Base-by-base conservation (phyloP, 768 basidiomycete genomes). In the Jaapia argillacea region DNA sequence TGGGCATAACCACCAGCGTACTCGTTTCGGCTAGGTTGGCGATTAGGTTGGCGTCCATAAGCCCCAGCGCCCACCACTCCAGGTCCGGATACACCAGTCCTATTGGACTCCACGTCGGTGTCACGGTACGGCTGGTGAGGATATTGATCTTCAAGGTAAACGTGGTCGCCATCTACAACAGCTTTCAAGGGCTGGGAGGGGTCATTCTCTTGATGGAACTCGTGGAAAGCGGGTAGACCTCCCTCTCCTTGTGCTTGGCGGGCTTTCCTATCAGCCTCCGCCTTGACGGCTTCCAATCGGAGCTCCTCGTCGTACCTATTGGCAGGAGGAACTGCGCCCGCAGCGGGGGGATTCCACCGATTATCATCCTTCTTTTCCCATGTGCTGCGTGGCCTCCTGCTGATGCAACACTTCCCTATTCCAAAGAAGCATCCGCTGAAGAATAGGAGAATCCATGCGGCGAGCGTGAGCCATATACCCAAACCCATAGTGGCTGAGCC, bases 401-500 rank as follows among this genome's bases (percentile, higher is more conserved):
- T 68, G n/a, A 90, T 72, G 56, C 91, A 94, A 51, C 91, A 92
- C 46, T 85, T 72, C 13, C 93, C 92, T 31, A 90, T 53, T 2
- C 81, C 74, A 56, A 79, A 94, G 67, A 90, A 81, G 59, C 90
- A 94, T 10, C 90, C 87, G 36, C 85, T 83, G 61, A 96, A 84
- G 72, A 92, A 89, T 35, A 97, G 69, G 16, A 92, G 67, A 14
- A 93, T 21, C 75, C 85, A 91, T 1, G 89, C 87, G 1, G 77
- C 83, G 25, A 97, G 75, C 2, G 88, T 90, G 37, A 97, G 66
- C 93, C 93, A 97, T 35, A 93, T 75, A 18, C 85, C 90, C 46
- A 73, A 82, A n/a, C 93, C 93, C 5, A 93, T 83, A 16, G 69
- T 64, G 0, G 94, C 92, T 0, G 69, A 70, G 4, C 87, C 91